phyloP scores from a whole-genome alignment of 2,329 filamentous ascomycete species.

The Lasiodiplodia sp. region DNA sequence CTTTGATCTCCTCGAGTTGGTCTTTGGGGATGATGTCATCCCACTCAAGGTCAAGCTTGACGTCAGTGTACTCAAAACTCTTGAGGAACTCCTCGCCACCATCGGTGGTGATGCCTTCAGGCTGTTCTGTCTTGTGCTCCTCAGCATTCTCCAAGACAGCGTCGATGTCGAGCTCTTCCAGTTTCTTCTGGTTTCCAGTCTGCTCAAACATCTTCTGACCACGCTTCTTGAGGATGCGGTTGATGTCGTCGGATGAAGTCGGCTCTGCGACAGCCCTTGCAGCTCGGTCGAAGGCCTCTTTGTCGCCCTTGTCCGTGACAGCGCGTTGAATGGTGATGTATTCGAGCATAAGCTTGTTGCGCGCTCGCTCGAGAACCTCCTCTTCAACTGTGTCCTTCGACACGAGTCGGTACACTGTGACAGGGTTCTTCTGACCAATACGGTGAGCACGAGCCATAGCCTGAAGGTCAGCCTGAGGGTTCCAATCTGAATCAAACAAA shows the following conservation, averaged over 20 bases:
- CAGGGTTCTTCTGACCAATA: conserved; percentile 94
- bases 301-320: conserved; percentile 91
- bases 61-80: conserved; percentile 91
- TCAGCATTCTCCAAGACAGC: conserved; percentile 96
- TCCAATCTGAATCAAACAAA: conserved; percentile 99
- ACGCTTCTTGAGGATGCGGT: conserved; percentile 92
- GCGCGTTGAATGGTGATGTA: conserved; percentile 97
- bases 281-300: conserved; percentile 65
- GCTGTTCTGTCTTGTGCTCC: conserved; percentile 94
- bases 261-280: conserved; percentile 86
- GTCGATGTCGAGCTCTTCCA: conserved; percentile 97
- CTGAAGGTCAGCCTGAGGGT: conserved; percentile 96
- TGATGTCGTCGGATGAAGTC: conserved; percentile 92
- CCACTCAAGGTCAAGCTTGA: conserved; percentile 96
- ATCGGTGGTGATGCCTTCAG: conserved; percentile 91
- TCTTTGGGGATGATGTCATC: conserved; percentile 98
- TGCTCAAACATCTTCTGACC: conserved; percentile 99
- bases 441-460: conserved; percentile 98
- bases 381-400: conserved; percentile 99
- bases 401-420: conserved; percentile 94
- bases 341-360: conserved; percentile 96
- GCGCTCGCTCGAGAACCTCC: conserved; percentile 92
- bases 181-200: conserved; percentile 92
- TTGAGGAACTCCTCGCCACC: conserved; percentile 96
- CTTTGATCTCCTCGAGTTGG: conserved; percentile 86